These are phyloP conservation scores for Anethum foeniculum DNA, from an alignment of 140 eudicot species.

Conservation along the genomic window DNA sequence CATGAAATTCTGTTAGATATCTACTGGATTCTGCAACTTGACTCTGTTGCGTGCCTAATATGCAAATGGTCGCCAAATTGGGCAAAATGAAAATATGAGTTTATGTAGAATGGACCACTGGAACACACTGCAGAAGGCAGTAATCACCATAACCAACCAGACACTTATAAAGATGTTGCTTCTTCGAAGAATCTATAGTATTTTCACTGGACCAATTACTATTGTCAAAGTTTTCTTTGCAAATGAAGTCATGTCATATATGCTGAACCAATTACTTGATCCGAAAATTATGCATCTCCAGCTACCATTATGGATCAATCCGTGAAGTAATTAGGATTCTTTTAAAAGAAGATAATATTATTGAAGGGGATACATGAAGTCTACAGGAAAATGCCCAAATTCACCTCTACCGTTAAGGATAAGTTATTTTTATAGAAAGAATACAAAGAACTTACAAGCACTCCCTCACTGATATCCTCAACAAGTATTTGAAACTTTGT, in stretches of 20 bases:
- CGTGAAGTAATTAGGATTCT: not conserved
- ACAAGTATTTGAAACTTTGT: conserved; percentile 80
- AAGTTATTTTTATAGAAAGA: not conserved
- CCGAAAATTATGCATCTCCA: not conserved
- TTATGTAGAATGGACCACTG: not conserved
- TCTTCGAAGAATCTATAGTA: not conserved
- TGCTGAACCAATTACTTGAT: not conserved
- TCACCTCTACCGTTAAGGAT: not conserved
- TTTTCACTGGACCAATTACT: not conserved
- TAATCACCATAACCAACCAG: not conserved
- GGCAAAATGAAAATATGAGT: not conserved
- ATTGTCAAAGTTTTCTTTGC: not conserved
- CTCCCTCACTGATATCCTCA: conserved; percentile 94
- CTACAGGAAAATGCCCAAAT: not conserved
- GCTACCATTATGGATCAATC: not conserved
- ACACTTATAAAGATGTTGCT: not conserved
- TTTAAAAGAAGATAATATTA: not conserved
- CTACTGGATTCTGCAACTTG: not conserved
- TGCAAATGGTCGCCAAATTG: not conserved
- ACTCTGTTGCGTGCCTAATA: not conserved
- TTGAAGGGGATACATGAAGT: not conserved
- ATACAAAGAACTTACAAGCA: conserved; percentile 55
- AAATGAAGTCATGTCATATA: not conserved
- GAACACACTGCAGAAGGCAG: not conserved
- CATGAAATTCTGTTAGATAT: not conserved